phyloP scores from a whole-genome alignment of 306 rosid species.

The Prunus dulcis region DNA sequence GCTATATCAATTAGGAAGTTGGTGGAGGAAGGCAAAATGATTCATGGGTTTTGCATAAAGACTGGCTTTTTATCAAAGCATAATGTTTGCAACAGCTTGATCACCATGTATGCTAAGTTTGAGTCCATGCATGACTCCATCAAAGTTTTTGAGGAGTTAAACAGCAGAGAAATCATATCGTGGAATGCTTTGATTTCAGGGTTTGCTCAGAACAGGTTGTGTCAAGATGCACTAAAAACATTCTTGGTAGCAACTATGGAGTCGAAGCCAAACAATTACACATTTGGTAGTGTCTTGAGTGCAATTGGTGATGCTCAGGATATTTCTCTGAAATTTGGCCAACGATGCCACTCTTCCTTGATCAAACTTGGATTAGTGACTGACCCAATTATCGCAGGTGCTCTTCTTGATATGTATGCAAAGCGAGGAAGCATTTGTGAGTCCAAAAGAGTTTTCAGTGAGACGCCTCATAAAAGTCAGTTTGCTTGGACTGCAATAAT shows the following conservation, averaged over 20 bases:
- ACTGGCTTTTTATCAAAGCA: constrained; percentile 43
- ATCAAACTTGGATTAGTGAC: constrained; percentile 55
- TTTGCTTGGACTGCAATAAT: constrained; percentile 79
- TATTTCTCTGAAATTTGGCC: constrained; percentile 68
- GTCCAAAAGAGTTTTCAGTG: constrained; percentile 59
- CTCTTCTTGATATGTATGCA: constrained; percentile 85
- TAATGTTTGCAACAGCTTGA: constrained; percentile 65
- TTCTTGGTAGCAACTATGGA: constrained; percentile 52
- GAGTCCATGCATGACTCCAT: constrained; percentile 55
- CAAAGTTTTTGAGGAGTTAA: constrained; percentile 72
- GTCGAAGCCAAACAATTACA: constrained; percentile 67
- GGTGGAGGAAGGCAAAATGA: constrained; percentile 57
- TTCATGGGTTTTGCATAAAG: constrained; percentile 67
- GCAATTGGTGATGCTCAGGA: constrained; percentile 71
- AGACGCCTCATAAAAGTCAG: constrained; percentile 48
- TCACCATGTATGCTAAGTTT: constrained; percentile 85
- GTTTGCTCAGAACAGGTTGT: constrained; percentile 65
- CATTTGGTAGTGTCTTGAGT: constrained; percentile 82
- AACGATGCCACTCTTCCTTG: constrained; percentile 63
- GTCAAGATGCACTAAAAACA: constrained; percentile 55
- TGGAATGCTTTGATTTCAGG: constrained; percentile 93
- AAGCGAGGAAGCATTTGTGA: constrained; percentile 71
- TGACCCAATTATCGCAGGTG: constrained; percentile 58
- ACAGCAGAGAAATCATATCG: constrained; percentile 51
- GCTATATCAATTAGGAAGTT: too few relatives aligned